Percentiles rank a stretch among this genome's conserved stretches.
Evolutionary conservation across 768 basidiomycete genomes (phyloP).

Genomic region (Phylloporus arenicola): DNA sequence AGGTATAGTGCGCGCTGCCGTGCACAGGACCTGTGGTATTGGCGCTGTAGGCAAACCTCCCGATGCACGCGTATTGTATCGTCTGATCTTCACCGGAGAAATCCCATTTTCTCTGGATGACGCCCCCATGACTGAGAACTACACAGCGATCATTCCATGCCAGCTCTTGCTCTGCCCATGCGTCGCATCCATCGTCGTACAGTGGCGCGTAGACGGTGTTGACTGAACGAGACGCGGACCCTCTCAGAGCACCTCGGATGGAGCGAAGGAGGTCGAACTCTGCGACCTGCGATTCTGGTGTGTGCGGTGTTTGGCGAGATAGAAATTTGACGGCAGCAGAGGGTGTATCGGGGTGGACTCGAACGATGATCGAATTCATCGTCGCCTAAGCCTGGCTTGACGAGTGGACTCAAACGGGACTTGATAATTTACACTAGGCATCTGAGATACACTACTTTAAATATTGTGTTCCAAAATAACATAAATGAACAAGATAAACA

Average conservation of each 20-base stretch:
- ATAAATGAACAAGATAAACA: constrained; percentile 37
- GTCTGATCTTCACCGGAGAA: constrained; percentile 66
- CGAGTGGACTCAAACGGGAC: too few species aligned
- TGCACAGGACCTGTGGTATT: constrained; percentile 24
- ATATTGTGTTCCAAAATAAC: constrained; percentile 30
- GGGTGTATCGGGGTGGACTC: constrained; percentile 37
- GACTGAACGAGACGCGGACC: constrained; percentile 41
- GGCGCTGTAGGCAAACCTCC: constrained; percentile 54
- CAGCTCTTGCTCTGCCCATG: constrained; percentile 56
- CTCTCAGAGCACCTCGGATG: constrained; percentile 56
- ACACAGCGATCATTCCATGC: constrained; percentile 65
- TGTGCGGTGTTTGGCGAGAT: constrained; percentile 21
- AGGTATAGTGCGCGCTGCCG: constrained; percentile 27
- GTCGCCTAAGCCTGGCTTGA: not conserved
- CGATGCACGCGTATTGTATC: constrained; percentile 78
- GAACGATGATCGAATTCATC: constrained; percentile 29
- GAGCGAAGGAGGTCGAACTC: constrained; percentile 47
- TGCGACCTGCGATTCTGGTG: constrained; percentile 2
- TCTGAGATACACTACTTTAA: constrained; percentile 29
- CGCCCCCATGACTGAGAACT: constrained; percentile 59
- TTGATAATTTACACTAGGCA: too few species aligned
- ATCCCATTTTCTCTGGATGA: constrained; percentile 69
- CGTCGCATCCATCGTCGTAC: constrained; percentile 36
- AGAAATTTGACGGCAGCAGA: constrained; percentile 44
- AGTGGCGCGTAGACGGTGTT: constrained; percentile 39